Percentiles rank a stretch among this genome's conserved stretches.
phyloP scores from a whole-genome alignment of 2,329 filamentous ascomycete genomes.

The Plectosphaerella plurivora region DNA sequence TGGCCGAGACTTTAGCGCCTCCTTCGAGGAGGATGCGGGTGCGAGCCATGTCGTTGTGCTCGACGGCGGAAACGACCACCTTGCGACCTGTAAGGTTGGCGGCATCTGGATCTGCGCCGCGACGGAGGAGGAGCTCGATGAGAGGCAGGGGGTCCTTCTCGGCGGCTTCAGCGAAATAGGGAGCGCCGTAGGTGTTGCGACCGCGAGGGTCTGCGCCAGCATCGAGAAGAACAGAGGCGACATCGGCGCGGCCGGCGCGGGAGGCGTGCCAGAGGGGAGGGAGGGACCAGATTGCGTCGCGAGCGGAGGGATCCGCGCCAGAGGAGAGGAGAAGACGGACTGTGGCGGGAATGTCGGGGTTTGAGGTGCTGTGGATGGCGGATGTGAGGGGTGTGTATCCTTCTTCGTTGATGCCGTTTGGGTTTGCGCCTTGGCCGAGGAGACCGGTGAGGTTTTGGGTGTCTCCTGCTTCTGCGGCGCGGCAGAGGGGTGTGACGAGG shows the following conservation, averaged over 20 bases:
- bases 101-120: slow-evolving; percentile 23
- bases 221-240: slow-evolving; percentile 20
- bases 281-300: slow-evolving; percentile 11
- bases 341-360: slow-evolving; percentile 18
- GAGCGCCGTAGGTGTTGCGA: slow-evolving; percentile 18
- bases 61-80: slow-evolving; percentile 19
- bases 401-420: slow-evolving; percentile 26
- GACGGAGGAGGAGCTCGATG: slow-evolving; percentile 20
- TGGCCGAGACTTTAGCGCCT: slow-evolving; percentile 26
- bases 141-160: slow-evolving; percentile 18
- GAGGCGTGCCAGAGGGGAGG: slow-evolving; percentile 29
- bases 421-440: slow-evolving; percentile 24
- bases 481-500: slow-evolving; percentile 27
- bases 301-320: slow-evolving; percentile 20
- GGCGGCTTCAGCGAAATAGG: slow-evolving; percentile 24
- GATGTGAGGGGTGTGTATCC: slow-evolving; percentile 25
- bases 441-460: slow-evolving; percentile 22
- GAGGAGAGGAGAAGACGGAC: slow-evolving; percentile 24
- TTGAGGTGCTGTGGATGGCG: slow-evolving; percentile 15
- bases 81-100: slow-evolving; percentile 18
- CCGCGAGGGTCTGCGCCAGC: slow-evolving; percentile 25
- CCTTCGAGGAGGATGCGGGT: slow-evolving; percentile 20
- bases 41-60: slow-evolving; percentile 13
- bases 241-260: slow-evolving; percentile 19
- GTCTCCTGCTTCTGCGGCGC: slow-evolving; percentile 23